These are phyloP conservation scores for Fusarium avenaceum DNA, from an alignment of 2,329 filamentous ascomycete genomes.

Conservation along the genomic window DNA sequence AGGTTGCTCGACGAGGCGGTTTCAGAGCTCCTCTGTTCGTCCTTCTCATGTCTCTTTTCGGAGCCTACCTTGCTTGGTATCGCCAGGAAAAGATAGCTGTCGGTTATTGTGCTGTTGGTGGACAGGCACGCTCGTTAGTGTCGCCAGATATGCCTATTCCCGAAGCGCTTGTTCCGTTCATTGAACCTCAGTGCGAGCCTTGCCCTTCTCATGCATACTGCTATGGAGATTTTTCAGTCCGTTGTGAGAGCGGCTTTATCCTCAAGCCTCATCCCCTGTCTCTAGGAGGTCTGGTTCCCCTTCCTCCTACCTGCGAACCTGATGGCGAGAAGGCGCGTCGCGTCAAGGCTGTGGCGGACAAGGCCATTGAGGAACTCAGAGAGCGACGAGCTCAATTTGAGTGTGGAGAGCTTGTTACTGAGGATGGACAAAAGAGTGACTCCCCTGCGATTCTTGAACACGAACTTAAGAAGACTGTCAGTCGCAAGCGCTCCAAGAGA, in stretches of 20 bases:
- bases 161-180: conserved; percentile 75
- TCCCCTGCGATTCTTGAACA: conserved; percentile 74
- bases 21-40: conserved; percentile 77
- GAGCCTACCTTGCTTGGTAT: conserved; percentile 84
- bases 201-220: conserved; percentile 94
- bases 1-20: conserved; percentile 58
- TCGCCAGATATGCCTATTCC: conserved; percentile 71
- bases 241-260: conserved; percentile 90
- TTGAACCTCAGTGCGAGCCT: conserved; percentile 86
- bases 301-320: conserved; percentile 92
- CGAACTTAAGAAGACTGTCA: conserved; percentile 82
- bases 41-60: conserved; percentile 76
- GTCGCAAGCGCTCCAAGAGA: conserved; percentile 81
- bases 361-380: conserved; percentile 86
- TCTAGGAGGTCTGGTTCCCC: conserved; percentile 81
- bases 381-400: conserved; percentile 90
- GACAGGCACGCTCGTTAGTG: conserved; percentile 66
- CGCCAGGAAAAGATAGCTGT: conserved; percentile 96
- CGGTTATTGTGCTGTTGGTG: conserved; percentile 91
- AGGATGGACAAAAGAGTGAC: conserved; percentile 70
- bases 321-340: conserved; percentile 92
- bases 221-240: conserved; percentile 80
- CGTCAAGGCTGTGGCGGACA: conserved; percentile 88
- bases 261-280: conserved; percentile 87
- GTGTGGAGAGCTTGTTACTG: conserved; percentile 79